Evolutionary conservation across 495 filamentous ascomycete species (phyloP), one percentile per base, ranked within the genome.

Genomic region (Aspergillus heteromorphus): DNA sequence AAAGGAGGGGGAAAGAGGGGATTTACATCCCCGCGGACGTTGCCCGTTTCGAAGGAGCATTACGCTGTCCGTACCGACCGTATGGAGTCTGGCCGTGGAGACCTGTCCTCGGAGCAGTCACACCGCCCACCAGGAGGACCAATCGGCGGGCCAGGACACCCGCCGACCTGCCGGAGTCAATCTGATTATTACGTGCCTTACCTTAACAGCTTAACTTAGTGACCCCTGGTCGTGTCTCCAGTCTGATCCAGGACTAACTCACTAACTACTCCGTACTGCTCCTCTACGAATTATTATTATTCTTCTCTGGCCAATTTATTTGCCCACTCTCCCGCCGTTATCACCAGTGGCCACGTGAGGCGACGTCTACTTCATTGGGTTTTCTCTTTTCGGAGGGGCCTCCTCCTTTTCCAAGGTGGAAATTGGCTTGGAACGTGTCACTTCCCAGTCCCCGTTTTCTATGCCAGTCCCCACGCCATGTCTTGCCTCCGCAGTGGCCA

Each of bases 401-500:
- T 43, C 27, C 54, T 51, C 49, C 54, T 50, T 47, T 45, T 49
- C 27, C 25, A 47, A 17, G 53, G 42, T 53, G 54, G 51, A 54
- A 52, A 31, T 48, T 42, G 45, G 34, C 51, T 52, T 62, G 19
- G 56, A 53, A 58, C 53, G 14, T 54, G 45, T 53, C 49, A 47
- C 73, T 77, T 62, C 49, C 34, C 41, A 18, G 40, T 21, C 34
- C n/a, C 13, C 48, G 29, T 25, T 40, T 27, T 48, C 20, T 58
- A 40, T 49, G 40, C 50, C 23, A 21, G 48, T 53, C 36, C 47
- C 55, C 55, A 43, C 64, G 57, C 53, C 45, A 75, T 75, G 71
- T 59, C 73, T 64, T 18, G 51, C 58, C 13, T 53, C 48, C 53
- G 43, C 57, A 58, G 63, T 58, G 67, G 64, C 50, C 71, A 68